A percentile compares a stretch with the other conserved stretches of the same genome.
Conservation (phyloP, 2,329 filamentous ascomycete genomes). For the Alternaria consortialis region DNA sequence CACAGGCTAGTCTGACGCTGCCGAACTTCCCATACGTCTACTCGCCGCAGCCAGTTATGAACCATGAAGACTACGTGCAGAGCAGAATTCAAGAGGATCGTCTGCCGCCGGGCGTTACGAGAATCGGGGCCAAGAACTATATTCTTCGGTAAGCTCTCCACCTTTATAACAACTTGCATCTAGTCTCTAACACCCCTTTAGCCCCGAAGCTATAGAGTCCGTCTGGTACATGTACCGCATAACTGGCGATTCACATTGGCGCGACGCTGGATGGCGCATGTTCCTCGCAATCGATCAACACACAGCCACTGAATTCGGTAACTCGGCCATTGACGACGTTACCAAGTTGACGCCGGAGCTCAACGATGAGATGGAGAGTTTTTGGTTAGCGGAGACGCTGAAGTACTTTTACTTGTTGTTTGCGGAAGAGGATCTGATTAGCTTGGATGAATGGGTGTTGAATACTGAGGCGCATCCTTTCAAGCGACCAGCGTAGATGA, state of each 20-base stretch:
- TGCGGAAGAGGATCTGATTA: conserved; percentile 65
- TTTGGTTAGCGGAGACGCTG: conserved; percentile 75
- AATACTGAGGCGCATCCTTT: conserved; percentile 59
- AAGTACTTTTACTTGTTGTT: conserved; percentile 74
- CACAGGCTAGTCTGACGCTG: conserved; percentile 27
- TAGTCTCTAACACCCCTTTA: conserved; percentile 16
- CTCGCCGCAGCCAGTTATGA: conserved; percentile 40
- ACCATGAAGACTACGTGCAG: conserved; percentile 49
- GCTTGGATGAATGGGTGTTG: conserved; percentile 72
- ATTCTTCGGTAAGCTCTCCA: conserved; percentile 62
- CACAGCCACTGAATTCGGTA: conserved; percentile 69
- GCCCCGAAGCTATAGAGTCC: conserved; percentile 80
- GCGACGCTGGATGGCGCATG: conserved; percentile 78
- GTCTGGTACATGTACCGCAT: conserved; percentile 81
- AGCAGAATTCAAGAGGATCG: conserved; percentile 54
- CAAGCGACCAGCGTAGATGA: conserved; percentile 31
- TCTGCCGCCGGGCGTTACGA: conserved; percentile 65
- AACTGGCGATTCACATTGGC: conserved; percentile 71
- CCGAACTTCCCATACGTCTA: conserved; percentile 45
- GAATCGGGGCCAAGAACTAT: conserved; percentile 66
- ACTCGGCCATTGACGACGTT: conserved; percentile 73
- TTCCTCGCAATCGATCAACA: conserved; percentile 69
- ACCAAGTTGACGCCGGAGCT: conserved; percentile 58
- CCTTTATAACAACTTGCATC: background rate
- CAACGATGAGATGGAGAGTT: conserved; percentile 75